These are phyloP conservation scores for Limtongozyma cylindracea DNA, from an alignment of 805 yeast genomes.

Conservation along the genomic window DNA sequence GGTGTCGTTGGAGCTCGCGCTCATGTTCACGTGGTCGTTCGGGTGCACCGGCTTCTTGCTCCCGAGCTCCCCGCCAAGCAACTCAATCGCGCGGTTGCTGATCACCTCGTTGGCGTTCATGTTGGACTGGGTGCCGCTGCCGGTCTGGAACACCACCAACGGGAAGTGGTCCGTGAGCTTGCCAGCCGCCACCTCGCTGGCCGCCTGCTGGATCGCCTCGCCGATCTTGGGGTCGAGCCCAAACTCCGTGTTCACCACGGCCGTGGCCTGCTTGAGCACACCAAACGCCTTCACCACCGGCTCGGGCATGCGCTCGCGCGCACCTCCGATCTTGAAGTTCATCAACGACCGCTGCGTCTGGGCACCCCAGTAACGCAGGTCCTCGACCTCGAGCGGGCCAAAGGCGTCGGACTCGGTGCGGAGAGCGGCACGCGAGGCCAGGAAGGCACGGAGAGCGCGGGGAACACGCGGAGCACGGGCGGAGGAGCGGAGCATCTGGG, in stretches of 20 bases:
- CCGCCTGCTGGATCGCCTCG: conserved; percentile 74
- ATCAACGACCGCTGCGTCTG: conserved; percentile 86
- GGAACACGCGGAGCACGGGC: too few relatives aligned
- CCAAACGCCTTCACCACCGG: conserved; percentile 88
- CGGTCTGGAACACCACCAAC: conserved; percentile 95
- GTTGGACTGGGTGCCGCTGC: conserved; percentile 95
- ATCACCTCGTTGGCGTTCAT: conserved; percentile 99
- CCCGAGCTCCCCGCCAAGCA: conserved; percentile 80
- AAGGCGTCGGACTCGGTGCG: conserved; percentile 69
- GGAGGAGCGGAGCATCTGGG: too few relatives aligned
- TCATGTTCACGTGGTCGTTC: conserved; percentile 95
- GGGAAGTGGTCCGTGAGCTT: conserved; percentile 89
- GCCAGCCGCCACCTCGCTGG: conserved; percentile 86
- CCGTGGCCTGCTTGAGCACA: conserved; percentile 80
- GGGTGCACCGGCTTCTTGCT: conserved; percentile 93
- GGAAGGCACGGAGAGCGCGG: too few relatives aligned
- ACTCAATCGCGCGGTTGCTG: conserved; percentile 92
- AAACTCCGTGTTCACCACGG: conserved; percentile 61
- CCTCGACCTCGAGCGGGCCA: conserved; percentile 84
- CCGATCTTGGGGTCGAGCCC: conserved; percentile 80
- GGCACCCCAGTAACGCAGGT: conserved; percentile 89
- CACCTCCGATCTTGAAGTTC: conserved; percentile 93
- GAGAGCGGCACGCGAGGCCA: too few relatives aligned
- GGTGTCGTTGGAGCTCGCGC: conserved; percentile 96
- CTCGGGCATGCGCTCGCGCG: conserved; percentile 71